Percentiles rank a stretch among this genome's conserved stretches.
Conservation (phyloP, 495 filamentous ascomycete species). For the Hypoxylon perforatum region DNA sequence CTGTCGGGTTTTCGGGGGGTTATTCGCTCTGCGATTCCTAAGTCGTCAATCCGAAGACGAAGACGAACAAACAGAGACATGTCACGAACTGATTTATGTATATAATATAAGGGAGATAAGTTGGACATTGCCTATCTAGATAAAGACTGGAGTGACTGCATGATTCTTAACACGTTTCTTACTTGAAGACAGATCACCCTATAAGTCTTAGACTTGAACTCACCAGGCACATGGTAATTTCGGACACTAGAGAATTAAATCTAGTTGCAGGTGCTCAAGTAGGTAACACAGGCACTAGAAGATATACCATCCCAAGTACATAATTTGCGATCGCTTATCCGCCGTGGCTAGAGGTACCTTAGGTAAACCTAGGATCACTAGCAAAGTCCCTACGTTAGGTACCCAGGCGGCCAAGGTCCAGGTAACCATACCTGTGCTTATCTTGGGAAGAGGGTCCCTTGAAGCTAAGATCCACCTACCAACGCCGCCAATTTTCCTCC, state of each 20-base stretch:
- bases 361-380: not conserved
- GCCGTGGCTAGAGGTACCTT: not conserved
- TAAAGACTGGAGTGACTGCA: too few relatives aligned
- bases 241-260: too few relatives aligned
- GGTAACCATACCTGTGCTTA: slow-evolving; percentile 31
- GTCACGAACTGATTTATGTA: not conserved
- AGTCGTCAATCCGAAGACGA: not conserved
- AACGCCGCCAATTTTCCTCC: slow-evolving; percentile 20
- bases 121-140: not conserved
- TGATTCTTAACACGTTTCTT: too few relatives aligned
- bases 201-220: too few relatives aligned
- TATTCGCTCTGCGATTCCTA: not conserved
- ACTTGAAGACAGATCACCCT: too few relatives aligned
- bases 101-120: not conserved
- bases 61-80: not conserved
- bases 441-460: slow-evolving; percentile 21
- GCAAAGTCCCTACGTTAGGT: not conserved
- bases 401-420: not conserved
- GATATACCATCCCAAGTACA: not conserved
- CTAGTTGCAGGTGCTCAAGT: too few relatives aligned
- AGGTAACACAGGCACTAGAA: too few relatives aligned
- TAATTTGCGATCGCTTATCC: not conserved
- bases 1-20: slow-evolving; percentile 21
- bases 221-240: too few relatives aligned
- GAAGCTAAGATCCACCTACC: not conserved